Base-by-base conservation (phyloP, 1,139 yeast genomes). In the Kodamaea ohmeri region DNA sequence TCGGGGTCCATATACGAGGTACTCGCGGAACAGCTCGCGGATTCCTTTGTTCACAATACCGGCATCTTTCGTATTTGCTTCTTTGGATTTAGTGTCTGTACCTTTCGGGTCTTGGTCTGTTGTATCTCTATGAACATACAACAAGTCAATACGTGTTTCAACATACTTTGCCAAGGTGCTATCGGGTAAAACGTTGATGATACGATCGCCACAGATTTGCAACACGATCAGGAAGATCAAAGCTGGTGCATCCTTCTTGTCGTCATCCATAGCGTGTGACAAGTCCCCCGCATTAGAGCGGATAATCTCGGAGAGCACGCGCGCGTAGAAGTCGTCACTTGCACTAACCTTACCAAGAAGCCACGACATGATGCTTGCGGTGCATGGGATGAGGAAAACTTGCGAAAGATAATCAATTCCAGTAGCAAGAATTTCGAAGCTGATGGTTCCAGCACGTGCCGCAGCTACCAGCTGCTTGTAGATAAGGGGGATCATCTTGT, bases 391-490 rank as follows among this genome's bases (percentile, higher is more conserved):
- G 36, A 71, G 57, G 39, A 71, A 71, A 13, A 52, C 49, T 44
- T 70, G 76, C 4, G 73, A 60, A 37, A 71, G 63, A 44, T 70
- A 71, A 39, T 71, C 77, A 35, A 71, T 52, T 1, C 76, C 76
- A 44, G 67, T 70, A 37, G 50, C 56, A 25, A 71, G 53, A 2
- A 61, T 59, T 14, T 56, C 51, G 16, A 55, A 49, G 40, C 56
- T 59, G 6, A 86, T 69, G 14, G 76, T 64, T 1, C 78, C 78
- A 14, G 71, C 55, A 24, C 74, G 73, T 36, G 78, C 67, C 0
- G 95, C 89, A 15, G 71, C 57, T 4, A 87, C 67, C 0, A 88
- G 82, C 54, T 88, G 94, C 44, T 80, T 80, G 50, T 87, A 79
- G 11, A 90, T 76, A 4, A 78, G 67, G 0, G 96, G 95, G 12